phyloP scores from a whole-genome alignment of 2,329 filamentous ascomycete species.

The Monilinia polystroma region DNA sequence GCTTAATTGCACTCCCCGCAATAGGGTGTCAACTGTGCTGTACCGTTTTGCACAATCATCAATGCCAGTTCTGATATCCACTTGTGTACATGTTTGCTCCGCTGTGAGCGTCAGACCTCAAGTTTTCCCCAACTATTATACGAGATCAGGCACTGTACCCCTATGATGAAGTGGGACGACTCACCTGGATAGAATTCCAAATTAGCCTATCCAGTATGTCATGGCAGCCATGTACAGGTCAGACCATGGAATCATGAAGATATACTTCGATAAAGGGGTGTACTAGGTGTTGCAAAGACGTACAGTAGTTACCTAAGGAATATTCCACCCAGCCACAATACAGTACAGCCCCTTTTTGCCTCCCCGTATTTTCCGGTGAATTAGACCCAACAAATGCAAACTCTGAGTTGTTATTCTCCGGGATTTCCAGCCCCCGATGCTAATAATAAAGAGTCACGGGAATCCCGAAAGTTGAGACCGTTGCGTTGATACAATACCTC shows the following conservation, averaged over 20 bases:
- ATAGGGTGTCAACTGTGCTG: neutral
- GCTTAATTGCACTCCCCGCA: neutral
- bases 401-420: no score
- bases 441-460: no score
- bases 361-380: neutral
- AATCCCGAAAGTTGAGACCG: no score
- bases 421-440: no score
- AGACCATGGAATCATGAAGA: no score
- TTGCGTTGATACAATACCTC: no score
- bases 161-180: neutral
- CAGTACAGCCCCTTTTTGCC: slow-evolving; percentile 13
- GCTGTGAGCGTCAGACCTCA: no score
- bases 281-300: neutral
- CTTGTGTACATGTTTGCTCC: neutral
- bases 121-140: neutral
- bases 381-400: neutral
- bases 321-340: neutral
- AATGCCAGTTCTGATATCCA: neutral
- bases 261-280: neutral
- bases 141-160: neutral
- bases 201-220: neutral
- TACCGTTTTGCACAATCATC: neutral
- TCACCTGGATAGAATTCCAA: neutral
- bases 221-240: no score
- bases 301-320: neutral